Evolutionary conservation across 2,329 filamentous ascomycete genomes (phyloP).

Genomic region (Aspergillus sojae): DNA sequence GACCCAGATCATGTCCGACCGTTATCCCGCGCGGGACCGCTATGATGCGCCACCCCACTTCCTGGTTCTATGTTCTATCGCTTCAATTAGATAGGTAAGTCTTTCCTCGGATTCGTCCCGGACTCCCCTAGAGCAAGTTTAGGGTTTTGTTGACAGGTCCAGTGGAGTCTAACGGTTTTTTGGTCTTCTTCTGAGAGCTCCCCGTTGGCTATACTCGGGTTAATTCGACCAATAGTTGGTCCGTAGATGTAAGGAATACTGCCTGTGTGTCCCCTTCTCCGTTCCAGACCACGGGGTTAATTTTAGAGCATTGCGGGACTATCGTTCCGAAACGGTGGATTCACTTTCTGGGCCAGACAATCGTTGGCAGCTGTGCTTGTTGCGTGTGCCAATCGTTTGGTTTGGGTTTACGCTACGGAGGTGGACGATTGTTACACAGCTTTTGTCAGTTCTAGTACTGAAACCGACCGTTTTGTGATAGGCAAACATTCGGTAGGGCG

Average conservation of each 20-base stretch:
- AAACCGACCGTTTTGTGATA: not conserved
- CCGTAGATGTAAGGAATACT: not conserved
- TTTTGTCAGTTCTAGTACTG: not conserved
- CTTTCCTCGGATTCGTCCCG: too few species aligned
- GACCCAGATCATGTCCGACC: slow-evolving; percentile 4
- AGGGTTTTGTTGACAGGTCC: not conserved
- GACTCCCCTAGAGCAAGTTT: too few species aligned
- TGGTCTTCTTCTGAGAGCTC: not conserved
- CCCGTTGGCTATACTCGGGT: not conserved
- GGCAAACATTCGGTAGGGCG: too few species aligned
- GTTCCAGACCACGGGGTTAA: not conserved
- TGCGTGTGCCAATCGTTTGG: not conserved
- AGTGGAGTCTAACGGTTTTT: not conserved
- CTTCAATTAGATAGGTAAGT: not conserved
- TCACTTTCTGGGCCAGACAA: not conserved
- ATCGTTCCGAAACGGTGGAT: not conserved
- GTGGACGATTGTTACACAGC: not conserved
- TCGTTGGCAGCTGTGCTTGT: not conserved
- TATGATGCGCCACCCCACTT: not conserved
- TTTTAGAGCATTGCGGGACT: not conserved
- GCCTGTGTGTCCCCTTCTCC: too few species aligned
- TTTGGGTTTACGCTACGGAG: not conserved
- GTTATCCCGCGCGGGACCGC: not conserved
- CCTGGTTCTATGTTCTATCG: not conserved
- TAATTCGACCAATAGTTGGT: not conserved